phyloP scores from a whole-genome alignment of 495 filamentous ascomycete species.

The Podospora anserina region DNA sequence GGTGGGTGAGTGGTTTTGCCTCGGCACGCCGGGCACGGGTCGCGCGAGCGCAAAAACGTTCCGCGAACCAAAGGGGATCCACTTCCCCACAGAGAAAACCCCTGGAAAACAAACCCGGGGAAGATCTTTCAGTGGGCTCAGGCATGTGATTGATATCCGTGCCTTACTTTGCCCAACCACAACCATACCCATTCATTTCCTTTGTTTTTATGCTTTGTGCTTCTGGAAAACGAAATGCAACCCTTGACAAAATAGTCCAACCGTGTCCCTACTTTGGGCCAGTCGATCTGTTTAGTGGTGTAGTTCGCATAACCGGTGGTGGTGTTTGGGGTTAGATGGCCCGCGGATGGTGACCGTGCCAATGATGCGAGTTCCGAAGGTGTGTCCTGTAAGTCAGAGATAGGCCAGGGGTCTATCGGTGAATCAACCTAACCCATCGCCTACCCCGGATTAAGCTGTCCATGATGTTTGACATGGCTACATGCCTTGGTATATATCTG shows the following conservation, averaged over 20 bases:
- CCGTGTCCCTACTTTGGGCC: not conserved
- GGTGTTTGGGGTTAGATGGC: not conserved
- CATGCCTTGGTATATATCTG: not conserved
- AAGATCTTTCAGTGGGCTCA: not conserved
- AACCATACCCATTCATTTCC: not conserved
- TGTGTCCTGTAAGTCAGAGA: not conserved
- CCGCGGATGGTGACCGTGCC: not conserved
- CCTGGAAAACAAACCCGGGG: conserved; percentile 10
- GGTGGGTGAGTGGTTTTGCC: no score
- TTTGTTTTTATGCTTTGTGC: not conserved
- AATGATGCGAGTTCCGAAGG: not conserved
- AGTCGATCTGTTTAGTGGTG: not conserved
- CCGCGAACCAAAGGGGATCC: no score
- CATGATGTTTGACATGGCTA: not conserved
- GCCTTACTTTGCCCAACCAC: not conserved
- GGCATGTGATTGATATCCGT: not conserved
- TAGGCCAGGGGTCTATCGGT: not conserved
- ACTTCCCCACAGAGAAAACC: not conserved
- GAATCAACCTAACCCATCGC: not conserved
- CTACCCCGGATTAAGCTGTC: conserved; percentile 1
- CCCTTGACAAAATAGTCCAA: not conserved
- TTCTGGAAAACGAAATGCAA: not conserved
- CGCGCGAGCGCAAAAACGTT: no score
- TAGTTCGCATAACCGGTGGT: not conserved
- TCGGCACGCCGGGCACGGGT: no score